Evolutionary conservation across 306 rosid species (phyloP), one percentile per base, ranked within the genome.

Genomic region (peach (Prunus persica)): DNA sequence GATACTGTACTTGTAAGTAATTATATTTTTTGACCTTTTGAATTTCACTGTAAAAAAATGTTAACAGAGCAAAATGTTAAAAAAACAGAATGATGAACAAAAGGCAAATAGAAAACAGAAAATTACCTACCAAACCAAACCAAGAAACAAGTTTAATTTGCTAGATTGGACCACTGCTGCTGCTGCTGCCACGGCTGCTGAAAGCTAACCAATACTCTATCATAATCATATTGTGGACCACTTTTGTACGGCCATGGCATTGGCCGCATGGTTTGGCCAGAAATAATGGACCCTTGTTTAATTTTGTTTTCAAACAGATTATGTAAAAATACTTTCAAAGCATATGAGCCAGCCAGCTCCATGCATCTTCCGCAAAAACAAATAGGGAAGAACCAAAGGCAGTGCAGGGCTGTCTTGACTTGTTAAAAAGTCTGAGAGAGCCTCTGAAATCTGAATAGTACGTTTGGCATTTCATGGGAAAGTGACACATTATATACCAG

Each of bases 381-480:
- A 38, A 65, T 38, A 10, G 1, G n/a, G 28, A n/a, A 34, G 27
- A 10, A 27, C 65, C 65, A 5, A 61, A 27, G 65, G 46, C 43
- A 63, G 45, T 6, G 67, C 65, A 58, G 55, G 20, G 25, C 19
- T 60, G 45, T 45, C 58, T 45, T 25, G 57, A 73, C 49, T 32
- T 3, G 12, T 60, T 41, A 6, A 15, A 27, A 28, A 10, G 19
- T 13, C 38, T 9, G 34, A 43, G 20, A 20, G 55, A 16, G 19
- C 10, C 12, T 43, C 71, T 67, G 18, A 22, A 10, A 15, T 24
- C 7, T 2, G 22, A 46, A 73, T 69, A 4, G 67, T 80, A 73
- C 66, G 49, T 68, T 78, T 80, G 87, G 78, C 81, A 57, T 82
- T 76, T 56, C 83, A 19, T 51, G 69, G 52, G 89, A 86, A 25